Conservation (phyloP, 1,139 yeast species). For the Arxiozyma slooffiae region DNA sequence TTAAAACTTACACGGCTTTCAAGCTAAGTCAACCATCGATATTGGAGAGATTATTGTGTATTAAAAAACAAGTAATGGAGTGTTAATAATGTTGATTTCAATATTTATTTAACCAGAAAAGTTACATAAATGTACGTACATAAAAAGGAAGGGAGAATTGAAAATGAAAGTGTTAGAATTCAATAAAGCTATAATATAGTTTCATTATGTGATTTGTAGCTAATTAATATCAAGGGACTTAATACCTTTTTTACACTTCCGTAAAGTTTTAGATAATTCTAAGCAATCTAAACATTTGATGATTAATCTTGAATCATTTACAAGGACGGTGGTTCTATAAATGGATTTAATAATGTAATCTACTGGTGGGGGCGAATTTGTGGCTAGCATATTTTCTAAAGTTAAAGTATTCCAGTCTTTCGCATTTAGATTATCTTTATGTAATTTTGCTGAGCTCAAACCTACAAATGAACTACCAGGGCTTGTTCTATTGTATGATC, state of each 20-base stretch:
- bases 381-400: conserved; percentile 45
- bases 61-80: no score
- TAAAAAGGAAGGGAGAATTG: neutral
- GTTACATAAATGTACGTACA: no score
- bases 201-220: neutral
- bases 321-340: conserved; percentile 50
- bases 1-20: no score
- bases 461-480: conserved; percentile 3
- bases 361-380: conserved; percentile 45
- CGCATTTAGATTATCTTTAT: conserved; percentile 11
- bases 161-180: no score
- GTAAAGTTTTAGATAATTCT: conserved; percentile 42
- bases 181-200: neutral
- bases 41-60: no score
- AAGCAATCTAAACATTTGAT: conserved; percentile 51
- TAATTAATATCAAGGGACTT: neutral
- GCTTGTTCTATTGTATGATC: conserved; percentile 5
- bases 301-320: conserved; percentile 55
- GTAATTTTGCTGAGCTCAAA: conserved; percentile 4
- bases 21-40: no score
- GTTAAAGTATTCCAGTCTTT: conserved; percentile 29
- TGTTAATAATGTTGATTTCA: neutral
- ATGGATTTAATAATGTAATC: conserved; percentile 48
- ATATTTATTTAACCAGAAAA: no score
- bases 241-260: conserved; percentile 28